These are phyloP conservation scores for Pseudogymnoascus sp. DNA, from an alignment of 2,329 filamentous ascomycete species.

Conservation along the genomic window DNA sequence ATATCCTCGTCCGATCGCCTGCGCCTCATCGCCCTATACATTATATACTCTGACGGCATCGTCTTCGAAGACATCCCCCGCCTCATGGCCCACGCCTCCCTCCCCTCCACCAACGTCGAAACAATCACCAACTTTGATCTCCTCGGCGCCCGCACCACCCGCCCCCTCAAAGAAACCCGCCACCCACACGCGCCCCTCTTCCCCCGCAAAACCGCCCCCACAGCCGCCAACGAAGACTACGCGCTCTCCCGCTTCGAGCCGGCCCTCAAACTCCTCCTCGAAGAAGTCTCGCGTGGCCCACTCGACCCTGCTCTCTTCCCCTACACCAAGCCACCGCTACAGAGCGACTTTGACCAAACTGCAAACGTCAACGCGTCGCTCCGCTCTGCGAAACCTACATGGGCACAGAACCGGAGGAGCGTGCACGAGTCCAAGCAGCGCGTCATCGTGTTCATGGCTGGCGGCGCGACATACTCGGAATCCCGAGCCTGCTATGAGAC, in stretches of 20 bases:
- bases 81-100: conserved; percentile 72
- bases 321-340: conserved; percentile 63
- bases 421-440: conserved; percentile 78
- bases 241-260: conserved; percentile 84
- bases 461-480: conserved; percentile 91
- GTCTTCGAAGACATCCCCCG: conserved; percentile 77
- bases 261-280: conserved; percentile 73
- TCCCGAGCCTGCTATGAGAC: conserved; percentile 83
- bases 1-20: conserved; percentile 68
- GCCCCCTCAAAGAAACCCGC: conserved; percentile 70
- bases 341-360: conserved; percentile 51
- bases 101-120: conserved; percentile 67
- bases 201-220: conserved; percentile 51
- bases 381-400: conserved; percentile 86
- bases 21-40: conserved; percentile 76
- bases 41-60: conserved; percentile 79
- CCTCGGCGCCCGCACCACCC: conserved; percentile 67
- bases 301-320: conserved; percentile 64
- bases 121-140: conserved; percentile 72
- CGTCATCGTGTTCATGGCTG: conserved; percentile 89
- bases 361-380: conserved; percentile 64
- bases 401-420: conserved; percentile 75
- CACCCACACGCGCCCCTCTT: conserved; percentile 63
- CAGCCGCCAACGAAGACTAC: conserved; percentile 63
- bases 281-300: conserved; percentile 60